Evolutionary conservation across 257 asterid genomes (phyloP).

Genomic region (Linaria vulgaris): DNA sequence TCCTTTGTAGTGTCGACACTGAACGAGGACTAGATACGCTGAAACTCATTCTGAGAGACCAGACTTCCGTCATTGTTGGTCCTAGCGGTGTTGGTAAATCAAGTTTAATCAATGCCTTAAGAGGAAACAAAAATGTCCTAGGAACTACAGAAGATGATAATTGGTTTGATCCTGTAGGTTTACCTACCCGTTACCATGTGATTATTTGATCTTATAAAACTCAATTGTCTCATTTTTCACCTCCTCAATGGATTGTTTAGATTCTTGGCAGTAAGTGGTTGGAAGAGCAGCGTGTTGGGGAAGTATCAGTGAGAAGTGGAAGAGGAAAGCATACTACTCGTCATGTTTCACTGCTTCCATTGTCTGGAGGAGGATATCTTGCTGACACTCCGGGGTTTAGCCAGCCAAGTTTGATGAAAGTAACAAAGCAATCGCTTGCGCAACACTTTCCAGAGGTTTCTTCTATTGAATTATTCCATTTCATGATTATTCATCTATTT

Average conservation of each 20-base stretch:
- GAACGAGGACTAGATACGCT: constrained; percentile 73
- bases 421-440: constrained; percentile 77
- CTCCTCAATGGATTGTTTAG: constrained; percentile 35
- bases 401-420: constrained; percentile 91
- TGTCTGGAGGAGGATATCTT: constrained; percentile 69
- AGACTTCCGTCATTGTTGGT: constrained; percentile 83
- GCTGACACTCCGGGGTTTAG: constrained; percentile 95
- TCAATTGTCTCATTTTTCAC: constrained; percentile 6
- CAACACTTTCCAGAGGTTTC: constrained; percentile 85
- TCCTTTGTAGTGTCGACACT: constrained; percentile 76
- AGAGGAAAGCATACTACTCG: constrained; percentile 93
- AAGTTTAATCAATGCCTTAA: constrained; percentile 82
- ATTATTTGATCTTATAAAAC: background rate
- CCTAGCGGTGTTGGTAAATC: constrained; percentile 99
- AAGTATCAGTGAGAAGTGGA: constrained; percentile 92
- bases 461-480: constrained; percentile 19
- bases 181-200: constrained; percentile 2
- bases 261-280: constrained; percentile 82
- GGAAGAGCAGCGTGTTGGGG: constrained; percentile 91
- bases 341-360: constrained; percentile 82
- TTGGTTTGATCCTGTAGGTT: constrained; percentile 64
- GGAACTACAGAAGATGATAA: constrained; percentile 48
- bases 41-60: constrained; percentile 72
- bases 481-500: background rate
- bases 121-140: constrained; percentile 46